A percentile compares a stretch with the other conserved stretches of the same genome.
Evolutionary conservation across 768 basidiomycete genomes (phyloP).

Genomic region (Leucosporidium yakuticum): DNA sequence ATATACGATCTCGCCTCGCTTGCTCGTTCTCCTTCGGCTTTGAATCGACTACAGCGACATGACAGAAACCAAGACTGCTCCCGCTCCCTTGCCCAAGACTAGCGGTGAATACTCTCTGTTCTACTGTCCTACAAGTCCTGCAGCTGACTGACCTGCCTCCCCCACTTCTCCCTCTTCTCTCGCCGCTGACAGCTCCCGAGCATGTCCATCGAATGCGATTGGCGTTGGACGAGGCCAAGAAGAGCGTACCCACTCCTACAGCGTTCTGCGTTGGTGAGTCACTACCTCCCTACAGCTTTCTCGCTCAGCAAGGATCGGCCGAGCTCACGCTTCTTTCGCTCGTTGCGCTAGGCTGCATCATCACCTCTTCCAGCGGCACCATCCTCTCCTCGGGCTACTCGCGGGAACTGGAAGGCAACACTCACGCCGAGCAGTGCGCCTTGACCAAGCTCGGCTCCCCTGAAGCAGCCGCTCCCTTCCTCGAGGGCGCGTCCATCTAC

Average conservation of each 20-base stretch:
- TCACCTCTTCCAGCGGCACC: constrained; percentile 11
- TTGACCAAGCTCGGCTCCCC: constrained; percentile 57
- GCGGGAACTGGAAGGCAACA: constrained; percentile 85
- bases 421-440: constrained; percentile 95
- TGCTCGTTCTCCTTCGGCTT: no score
- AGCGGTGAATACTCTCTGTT: background rate
- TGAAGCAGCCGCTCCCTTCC: constrained; percentile 41
- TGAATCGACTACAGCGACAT: no score
- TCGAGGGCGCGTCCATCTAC: constrained; percentile 66
- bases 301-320: no score
- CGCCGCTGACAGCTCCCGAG: constrained; percentile 11
- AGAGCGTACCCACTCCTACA: constrained; percentile 61
- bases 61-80: no score
- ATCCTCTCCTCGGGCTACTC: constrained; percentile 77
- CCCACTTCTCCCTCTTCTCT: background rate
- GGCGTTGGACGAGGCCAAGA: constrained; percentile 65
- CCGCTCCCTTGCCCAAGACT: no score
- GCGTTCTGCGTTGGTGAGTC: constrained; percentile 77
- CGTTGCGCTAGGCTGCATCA: constrained; percentile 2
- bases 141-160: background rate
- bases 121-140: background rate
- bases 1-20: no score
- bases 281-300: constrained; percentile 38
- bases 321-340: constrained; percentile 48
- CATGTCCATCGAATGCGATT: constrained; percentile 53